Evolutionary conservation across 768 basidiomycete species (phyloP).

Genomic region (Coprinopsis marcescibilis): DNA sequence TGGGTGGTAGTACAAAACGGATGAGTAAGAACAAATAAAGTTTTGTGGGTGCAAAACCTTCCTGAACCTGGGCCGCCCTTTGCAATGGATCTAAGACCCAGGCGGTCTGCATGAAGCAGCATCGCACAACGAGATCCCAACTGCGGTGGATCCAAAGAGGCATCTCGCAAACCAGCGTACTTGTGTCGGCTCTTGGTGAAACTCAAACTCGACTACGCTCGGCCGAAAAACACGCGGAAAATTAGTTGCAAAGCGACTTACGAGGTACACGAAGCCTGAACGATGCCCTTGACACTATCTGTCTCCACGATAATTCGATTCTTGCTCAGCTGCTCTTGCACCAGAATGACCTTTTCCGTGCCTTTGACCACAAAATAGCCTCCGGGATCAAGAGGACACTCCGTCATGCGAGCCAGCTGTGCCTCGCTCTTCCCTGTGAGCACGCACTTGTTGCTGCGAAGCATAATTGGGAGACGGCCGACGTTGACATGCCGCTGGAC

Average conservation of each 20-base stretch:
- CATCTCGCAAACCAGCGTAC: no score
- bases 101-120: no score
- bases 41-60: no score
- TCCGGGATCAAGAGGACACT: conserved; percentile 98
- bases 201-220: no score
- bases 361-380: conserved; percentile 99
- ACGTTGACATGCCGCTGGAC: conserved; percentile 85
- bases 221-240: conserved; percentile 2
- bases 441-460: conserved; percentile 92
- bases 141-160: no score
- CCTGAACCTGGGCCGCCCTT: no score
- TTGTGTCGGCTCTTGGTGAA: no score
- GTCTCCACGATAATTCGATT: conserved; percentile 99
- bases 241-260: conserved; percentile 34
- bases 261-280: conserved; percentile 96
- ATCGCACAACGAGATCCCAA: no score
- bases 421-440: conserved; percentile 71
- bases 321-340: conserved; percentile 98
- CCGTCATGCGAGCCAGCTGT: conserved; percentile 89
- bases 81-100: no score
- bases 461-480: conserved; percentile 93
- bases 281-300: conserved; percentile 81
- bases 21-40: no score
- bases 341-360: conserved; percentile 98
- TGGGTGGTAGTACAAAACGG: no score